Evolutionary conservation across 495 filamentous ascomycete species (phyloP), one percentile per base, ranked within the genome.

Genomic region (Oidiodendron maius): DNA sequence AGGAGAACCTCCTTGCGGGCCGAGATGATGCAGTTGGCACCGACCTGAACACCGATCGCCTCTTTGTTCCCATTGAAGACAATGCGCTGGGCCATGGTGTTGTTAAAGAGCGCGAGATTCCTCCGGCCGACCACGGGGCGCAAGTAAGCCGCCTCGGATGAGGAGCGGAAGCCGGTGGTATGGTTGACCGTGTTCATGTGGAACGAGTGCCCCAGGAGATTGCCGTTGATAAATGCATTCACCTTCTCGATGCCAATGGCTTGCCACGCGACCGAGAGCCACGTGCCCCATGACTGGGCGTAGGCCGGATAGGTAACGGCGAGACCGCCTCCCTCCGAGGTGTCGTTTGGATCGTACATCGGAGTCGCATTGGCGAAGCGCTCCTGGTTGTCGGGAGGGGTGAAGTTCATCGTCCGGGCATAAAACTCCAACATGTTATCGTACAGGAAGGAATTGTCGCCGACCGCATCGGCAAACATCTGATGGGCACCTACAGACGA

Each of bases 381-480:
- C 77, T n/a, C n/a, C n/a, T n/a, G n/a, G n/a, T n/a, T n/a, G n/a
- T n/a, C 62, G 0, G 80, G 81, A 0, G 72, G 61, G 0, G 77
- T 80, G 57, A 81, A 79, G 1, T 67, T 50, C 0, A 68, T 44
- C 39, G 68, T 75, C 37, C 73, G n/a, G n/a, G 64, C 25, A 2
- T 62, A 61, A 15, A 70, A 68, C 16, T 74, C 64, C 18, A 64
- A 66, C 55, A 62, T 58, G 15, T 47, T 37, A 18, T 46, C 50
- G 24, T 51, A 54, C 4, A 51, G 50, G 17, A 53, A 32, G 16
- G 54, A 15, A 16, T 38, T 41, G 30, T 32, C 37, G 38, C 45
- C 48, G 15, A 42, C 5, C 12, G 40, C 3, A 22, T 21, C 69
- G 0, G 80, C 81, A 81, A 80, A 85, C 50, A 61, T 53, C 11